Conservation (phyloP, 495 filamentous ascomycete genomes). For the Glarea lozoyensis region DNA sequence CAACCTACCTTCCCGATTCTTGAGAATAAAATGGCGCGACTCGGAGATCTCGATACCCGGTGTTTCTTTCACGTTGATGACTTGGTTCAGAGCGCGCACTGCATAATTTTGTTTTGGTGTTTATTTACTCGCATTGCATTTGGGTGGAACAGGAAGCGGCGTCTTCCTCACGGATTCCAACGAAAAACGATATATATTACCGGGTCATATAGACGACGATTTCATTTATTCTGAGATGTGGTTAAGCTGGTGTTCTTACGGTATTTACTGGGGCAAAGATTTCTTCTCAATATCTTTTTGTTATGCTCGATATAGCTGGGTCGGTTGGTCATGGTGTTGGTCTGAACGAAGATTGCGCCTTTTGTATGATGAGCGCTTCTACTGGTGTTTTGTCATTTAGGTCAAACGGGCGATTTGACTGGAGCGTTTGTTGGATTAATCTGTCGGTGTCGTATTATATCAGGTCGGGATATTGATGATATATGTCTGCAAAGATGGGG, state of each 20-base stretch:
- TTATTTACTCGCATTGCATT: slow-evolving; percentile 20
- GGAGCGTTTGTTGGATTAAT: slow-evolving; percentile 18
- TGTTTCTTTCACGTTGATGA: slow-evolving; percentile 15
- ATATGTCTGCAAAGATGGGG: slow-evolving; percentile 15
- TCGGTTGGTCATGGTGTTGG: slow-evolving; percentile 16
- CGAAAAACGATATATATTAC: slow-evolving; percentile 22
- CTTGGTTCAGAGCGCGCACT: slow-evolving; percentile 23
- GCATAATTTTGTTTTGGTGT: slow-evolving; percentile 23
- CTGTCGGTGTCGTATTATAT: slow-evolving; percentile 21
- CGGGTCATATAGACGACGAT: slow-evolving; percentile 22
- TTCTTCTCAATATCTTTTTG: slow-evolving; percentile 17
- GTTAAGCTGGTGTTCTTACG: slow-evolving; percentile 19
- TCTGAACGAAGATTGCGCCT: slow-evolving; percentile 18
- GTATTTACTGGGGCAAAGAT: slow-evolving; percentile 21
- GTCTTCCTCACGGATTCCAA: slow-evolving; percentile 19
- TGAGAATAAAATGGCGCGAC: slow-evolving; percentile 18
- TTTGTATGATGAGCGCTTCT: slow-evolving; percentile 24
- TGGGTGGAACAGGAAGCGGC: slow-evolving; percentile 19
- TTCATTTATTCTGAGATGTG: slow-evolving; percentile 20
- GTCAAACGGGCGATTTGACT: slow-evolving; percentile 14
- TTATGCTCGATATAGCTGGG: slow-evolving; percentile 6
- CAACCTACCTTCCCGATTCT: slow-evolving; percentile 16
- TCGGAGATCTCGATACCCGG: slow-evolving; percentile 22
- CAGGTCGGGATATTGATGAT: slow-evolving; percentile 19
- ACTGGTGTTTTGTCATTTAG: slow-evolving; percentile 16